Base-by-base conservation (phyloP, 2,329 filamentous ascomycete genomes). In the Colletotrichum australisinense region DNA sequence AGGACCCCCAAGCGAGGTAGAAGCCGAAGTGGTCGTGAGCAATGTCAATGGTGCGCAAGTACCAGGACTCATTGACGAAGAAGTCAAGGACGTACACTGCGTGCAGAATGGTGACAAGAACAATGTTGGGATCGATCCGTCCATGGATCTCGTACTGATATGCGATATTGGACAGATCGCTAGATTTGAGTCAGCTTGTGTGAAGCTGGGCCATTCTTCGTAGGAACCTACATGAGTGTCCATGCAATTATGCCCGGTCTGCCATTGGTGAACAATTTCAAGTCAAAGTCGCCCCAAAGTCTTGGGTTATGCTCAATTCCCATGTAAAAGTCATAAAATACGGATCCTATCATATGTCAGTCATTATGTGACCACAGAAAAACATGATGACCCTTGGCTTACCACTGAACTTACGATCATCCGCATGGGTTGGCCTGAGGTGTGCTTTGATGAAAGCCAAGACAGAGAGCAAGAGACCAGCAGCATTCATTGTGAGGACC, bases 11-110 rank as follows among this genome's bases (percentile, higher is more conserved):
- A 30, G 80, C 81, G 3, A 85, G 76, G 74, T 85, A 85, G 74
- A 86, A 86, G 2, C 84, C 85, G 42, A 83, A 86, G 59, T 86
- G 84, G 49, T 86, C 84, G 62, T 85, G 83, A 4, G 79, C 79
- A 49, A 85, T 85, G 65, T 86, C 84, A 11, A 86, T 84, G 2
- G 85, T 86, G 24, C 81, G 80, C n/a, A 86, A 78, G 72, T 87
- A 87, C 86, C 86, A 88, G 14, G 83, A 81, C 74, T 87, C 86
- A 8, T 87, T 87, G 60, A 84, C 77, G 63, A 88, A 88, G 69
- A 88, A 87, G 59, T 88, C 86, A 0, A 87, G 74, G 8, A 86
- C 83, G 63, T 88, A 87, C 8, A 86, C 75, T 1, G 78, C 76
- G 70, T 88, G 86, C 1, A 88, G 79, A 74, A 85, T 78, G 7